Base-by-base conservation (phyloP, 2,329 filamentous ascomycete genomes). In the Aspergillus sp. region DNA sequence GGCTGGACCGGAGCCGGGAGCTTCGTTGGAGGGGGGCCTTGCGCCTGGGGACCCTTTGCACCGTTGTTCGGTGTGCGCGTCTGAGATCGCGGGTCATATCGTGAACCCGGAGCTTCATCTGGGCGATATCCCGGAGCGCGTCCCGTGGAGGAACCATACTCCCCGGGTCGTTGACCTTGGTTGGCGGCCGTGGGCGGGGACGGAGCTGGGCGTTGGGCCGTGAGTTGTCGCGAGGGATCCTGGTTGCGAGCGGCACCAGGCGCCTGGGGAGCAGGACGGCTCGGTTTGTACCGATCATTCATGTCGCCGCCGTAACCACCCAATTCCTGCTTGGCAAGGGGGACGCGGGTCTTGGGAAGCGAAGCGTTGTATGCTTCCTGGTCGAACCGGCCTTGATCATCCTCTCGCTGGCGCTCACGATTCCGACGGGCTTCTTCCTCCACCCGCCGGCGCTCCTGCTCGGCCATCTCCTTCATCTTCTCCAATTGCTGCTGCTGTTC, bases 351-450 rank as follows among this genome's bases (percentile, higher is more conserved):
- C 77, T 95, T 88, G 30, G 91, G 93, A 54, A 96, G 76, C 20
- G 89, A 90, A 33, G 90, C 88, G 70, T 97, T 96, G 73, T 96
- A 96, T 16, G 85, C 89, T 67, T 94, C 91, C 61, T 89, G 79
- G 47, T 96, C 90, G 59, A 87, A 83, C 50, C 89, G 82, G 49
- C 82, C 82, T 63, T 86, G 83, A 61, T 90, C 87, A 57, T 74
- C 72, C 51, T 73, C 66, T 16, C 71, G 69, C 50, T 73, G 68
- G 22, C 40, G 40, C 19, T 42, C 40, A 17, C 73, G 67, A 49
- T 67, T 63, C 35, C 70, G 72, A 36, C 85, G 82, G 33, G 74
- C 72, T 30, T 81, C 75, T 59, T 88, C 84, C 65, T 76, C 73
- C 59, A 77, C 70, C 4, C 72, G 70, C 32, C 75, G 74, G 41